These are phyloP conservation scores for Phoenix dactylifera DNA, from an alignment of 176 grass and related monocot species.

Conservation along the genomic window DNA sequence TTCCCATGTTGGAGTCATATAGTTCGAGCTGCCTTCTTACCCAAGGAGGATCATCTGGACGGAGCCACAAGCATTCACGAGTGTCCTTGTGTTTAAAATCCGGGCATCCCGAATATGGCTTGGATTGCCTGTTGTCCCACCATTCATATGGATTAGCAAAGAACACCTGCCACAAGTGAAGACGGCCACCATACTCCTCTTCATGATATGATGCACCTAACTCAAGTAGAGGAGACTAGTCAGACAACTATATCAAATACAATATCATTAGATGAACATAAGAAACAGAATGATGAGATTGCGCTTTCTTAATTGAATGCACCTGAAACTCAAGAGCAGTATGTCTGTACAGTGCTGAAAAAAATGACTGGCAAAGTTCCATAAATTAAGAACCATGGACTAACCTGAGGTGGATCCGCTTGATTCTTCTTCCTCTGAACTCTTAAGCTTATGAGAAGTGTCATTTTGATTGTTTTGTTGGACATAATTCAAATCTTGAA, in stretches of 20 bases:
- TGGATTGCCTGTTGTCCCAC: slow-evolving; percentile 49
- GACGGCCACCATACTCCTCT: slow-evolving; percentile 6
- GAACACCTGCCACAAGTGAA: slow-evolving; percentile 62
- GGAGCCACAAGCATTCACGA: slow-evolving; percentile 35
- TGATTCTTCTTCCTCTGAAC: slow-evolving; percentile 2
- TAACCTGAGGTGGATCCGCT: slow-evolving; percentile 15
- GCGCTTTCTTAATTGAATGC: too few species aligned
- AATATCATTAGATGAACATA: background rate
- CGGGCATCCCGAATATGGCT: background rate
- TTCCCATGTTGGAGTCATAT: slow-evolving; percentile 24
- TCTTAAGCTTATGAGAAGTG: background rate
- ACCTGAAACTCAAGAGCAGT: too few species aligned
- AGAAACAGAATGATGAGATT: background rate
- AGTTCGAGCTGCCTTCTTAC: slow-evolving; percentile 45
- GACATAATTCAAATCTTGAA: slow-evolving; percentile 48
- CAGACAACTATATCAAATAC: background rate
- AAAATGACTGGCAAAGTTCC: background rate
- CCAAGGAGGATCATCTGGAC: slow-evolving; percentile 50
- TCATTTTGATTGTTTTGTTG: slow-evolving; percentile 8
- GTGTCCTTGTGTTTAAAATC: slow-evolving; percentile 65
- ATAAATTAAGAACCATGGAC: slow-evolving; percentile 8
- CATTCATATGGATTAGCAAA: slow-evolving; percentile 70
- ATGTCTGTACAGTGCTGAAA: too few species aligned
- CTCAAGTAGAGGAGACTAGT: background rate
- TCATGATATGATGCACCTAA: slow-evolving; percentile 18